phyloP scores from a whole-genome alignment of 805 yeast species.

The Starmerella bombi region DNA sequence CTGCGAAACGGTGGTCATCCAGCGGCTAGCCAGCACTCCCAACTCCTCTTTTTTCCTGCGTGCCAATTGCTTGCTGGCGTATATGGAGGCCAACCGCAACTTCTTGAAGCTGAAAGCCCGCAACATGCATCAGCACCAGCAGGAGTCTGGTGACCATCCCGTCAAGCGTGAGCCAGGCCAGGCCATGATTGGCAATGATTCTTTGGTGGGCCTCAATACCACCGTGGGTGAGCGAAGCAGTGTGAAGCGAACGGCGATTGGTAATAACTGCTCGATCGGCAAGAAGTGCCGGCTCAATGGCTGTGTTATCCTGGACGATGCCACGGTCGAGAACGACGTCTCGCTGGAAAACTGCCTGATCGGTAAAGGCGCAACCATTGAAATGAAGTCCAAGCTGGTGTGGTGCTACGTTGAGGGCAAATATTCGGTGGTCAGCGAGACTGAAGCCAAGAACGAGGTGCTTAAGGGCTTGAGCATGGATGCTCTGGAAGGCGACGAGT shows the following conservation, averaged over 20 bases:
- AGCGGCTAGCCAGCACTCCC: slow-evolving; percentile 42
- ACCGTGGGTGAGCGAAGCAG: slow-evolving; percentile 66
- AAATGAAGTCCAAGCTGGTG: slow-evolving; percentile 49
- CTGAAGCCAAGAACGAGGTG: slow-evolving; percentile 32
- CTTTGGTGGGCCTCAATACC: slow-evolving; percentile 59
- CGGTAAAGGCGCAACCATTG: slow-evolving; percentile 56
- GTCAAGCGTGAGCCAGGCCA: slow-evolving; percentile 25
- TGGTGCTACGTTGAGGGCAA: slow-evolving; percentile 80
- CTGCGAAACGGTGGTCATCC: slow-evolving; percentile 53
- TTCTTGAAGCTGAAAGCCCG: slow-evolving; percentile 49
- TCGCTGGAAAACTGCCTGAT: slow-evolving; percentile 71
- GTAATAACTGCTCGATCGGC: slow-evolving; percentile 63
- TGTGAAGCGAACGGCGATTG: slow-evolving; percentile 75
- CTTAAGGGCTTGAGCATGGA: slow-evolving; percentile 23
- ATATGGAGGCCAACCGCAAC: slow-evolving; percentile 78
- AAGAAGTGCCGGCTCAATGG: slow-evolving; percentile 80
- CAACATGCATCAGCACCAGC: slow-evolving; percentile 6
- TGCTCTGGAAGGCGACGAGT: slow-evolving; percentile 26
- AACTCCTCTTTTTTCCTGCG: slow-evolving; percentile 41
- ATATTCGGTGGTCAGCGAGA: slow-evolving; percentile 40
- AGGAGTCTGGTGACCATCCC: not conserved
- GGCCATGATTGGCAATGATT: slow-evolving; percentile 80
- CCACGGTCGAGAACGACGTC: slow-evolving; percentile 58
- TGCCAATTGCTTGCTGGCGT: slow-evolving; percentile 64
- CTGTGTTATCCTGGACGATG: slow-evolving; percentile 62